Base-by-base conservation (phyloP, 805 yeast genomes). In the Barnettozyma siamensis region DNA sequence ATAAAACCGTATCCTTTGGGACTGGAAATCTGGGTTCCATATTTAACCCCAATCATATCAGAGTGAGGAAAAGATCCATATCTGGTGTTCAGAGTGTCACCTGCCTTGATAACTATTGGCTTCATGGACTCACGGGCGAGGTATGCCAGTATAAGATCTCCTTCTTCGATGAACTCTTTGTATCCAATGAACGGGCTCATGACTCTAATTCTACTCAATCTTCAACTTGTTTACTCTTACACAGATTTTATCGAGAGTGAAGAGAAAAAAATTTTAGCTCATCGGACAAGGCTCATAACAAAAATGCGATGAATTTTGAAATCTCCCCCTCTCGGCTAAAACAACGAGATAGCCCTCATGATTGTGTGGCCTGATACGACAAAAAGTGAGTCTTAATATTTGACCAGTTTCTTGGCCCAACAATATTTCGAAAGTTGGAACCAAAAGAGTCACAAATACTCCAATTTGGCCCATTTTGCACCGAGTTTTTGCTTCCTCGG, bases 51-150 rank as follows among this genome's bases (percentile, higher is more conserved):
- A 43, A 93, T 78, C 85, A 93, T 88, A 26, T 74, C 67, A 35
- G 73, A 70, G 57, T 89, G 97, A n/a, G 81, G 85, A 61, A 87
- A 93, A 15, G 83, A 72, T 12, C 99, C 99, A 61, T 81, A 93
- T 45, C 96, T 69, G 8, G 98, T 89, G 58, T 88, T 85, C 48
- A 93, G 69, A 4, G 65, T 62, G 31, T 75, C 83, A 6, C 81
- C 88, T 16, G 65, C 54, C 30, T 70, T 70, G 15, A 88, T 75
- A 4, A 65, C 67, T 29, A 89, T 63, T 1, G 97, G 94, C 57
- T 85, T 88, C 49, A 88, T 73, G 47, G 79, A 76, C 33, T 79
- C 83, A 49, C 98, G 70, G 35, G 93, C 80, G 18, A 93, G 75
- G 75, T 89, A 93, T 0, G 86, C 88, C 11, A 93, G 70, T 3